Base-by-base conservation (phyloP, 2,329 filamentous ascomycete species). In the Calonectria hongkongensis region DNA sequence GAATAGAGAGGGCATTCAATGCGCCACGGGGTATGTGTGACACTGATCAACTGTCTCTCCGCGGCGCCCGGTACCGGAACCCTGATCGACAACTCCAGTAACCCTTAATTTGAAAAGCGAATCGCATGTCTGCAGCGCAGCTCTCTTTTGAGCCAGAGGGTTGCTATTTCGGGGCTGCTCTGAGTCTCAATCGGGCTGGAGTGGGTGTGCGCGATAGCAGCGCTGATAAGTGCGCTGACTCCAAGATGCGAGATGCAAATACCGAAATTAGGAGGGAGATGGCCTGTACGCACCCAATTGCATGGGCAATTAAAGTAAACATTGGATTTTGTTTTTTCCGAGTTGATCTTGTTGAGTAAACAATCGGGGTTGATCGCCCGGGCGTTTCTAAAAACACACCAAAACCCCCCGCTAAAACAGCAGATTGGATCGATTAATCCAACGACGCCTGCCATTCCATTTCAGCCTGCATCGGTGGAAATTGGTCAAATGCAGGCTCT, bases 401-500 rank as follows among this genome's bases (percentile, higher is more conserved):
- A 36, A 36, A 13, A 9, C 6, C 33, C 33, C 33, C 33, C 33
- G n/a, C 51, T 56, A 56, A 56, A 58, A 58, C 33, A 58, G 16
- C 30, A 16, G 27, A 27, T 10, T 60, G 54, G n/a, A 60, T 41
- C 41, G 25, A 27, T 60, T 27, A 39, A 41, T 41, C 27, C 54
- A 18, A 21, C 36, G 7, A 21, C 54, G 36, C 21, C 54, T 60
- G 33, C 21, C 13, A 60, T 60, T 41, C 21, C 12, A 60, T 36
- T 36, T 36, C 2, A 41, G 15, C 36, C 13, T 41, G 36, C 18
- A 27, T 36, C 33, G 27, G 54, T 60, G 54, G 54, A 60, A 25
- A 60, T 60, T 41, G 39, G 25, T 41, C 16, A 27, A 41, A 27
- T 41, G 54, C 54, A 41, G 41, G 54, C 30, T 27, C 54, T 60